Base-by-base conservation (phyloP, 192 early-diverging fungal species). In the Entomortierella lignicola region DNA sequence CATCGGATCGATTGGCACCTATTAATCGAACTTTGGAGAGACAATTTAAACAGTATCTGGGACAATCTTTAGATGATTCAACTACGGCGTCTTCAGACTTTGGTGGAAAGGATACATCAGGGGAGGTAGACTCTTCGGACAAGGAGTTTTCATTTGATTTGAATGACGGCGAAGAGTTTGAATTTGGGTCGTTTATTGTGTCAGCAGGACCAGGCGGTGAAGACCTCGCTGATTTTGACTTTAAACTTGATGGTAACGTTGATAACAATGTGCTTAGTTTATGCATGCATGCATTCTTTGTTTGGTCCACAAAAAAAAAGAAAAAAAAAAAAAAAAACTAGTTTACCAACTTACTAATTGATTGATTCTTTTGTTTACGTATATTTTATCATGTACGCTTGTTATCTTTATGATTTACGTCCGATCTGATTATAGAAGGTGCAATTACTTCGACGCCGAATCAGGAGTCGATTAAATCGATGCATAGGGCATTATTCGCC, bases 401-500 rank as follows among this genome's bases (percentile, higher is more conserved):
- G 26, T 60, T 54, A 53, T n/a, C 51, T 54, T 37, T 6, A 30
- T 30, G 5, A 39, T 31, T 23, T 37, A n/a, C n/a, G n/a, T 10
- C 34, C 10, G 34, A 37, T 37, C 34, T 37, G 34, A 47, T 42
- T 42, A 42, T 47, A 47, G 44, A 20, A 4, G 44, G 17, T 47
- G 44, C 15, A 15, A 47, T 44, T 37, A 68, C 62, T 23, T 63
- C 73, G 7, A 69, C 73, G 17, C 61, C 66, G 23, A 77, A 64
- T 32, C 73, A 73, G 21, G 83, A 80, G n/a, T 86, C 81, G 5
- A 77, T 88, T 18, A 63, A 54, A 27, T 58, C 68, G 32, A 86
- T 85, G 84, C 81, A 85, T 23, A 23, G 66, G 12, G 64, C 85
- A 11, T 48, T 86, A 27, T 88, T 88, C 44, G 74, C 80, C 2